Base-by-base conservation (phyloP, 2,329 filamentous ascomycete species). In the Colletotrichum sp. region DNA sequence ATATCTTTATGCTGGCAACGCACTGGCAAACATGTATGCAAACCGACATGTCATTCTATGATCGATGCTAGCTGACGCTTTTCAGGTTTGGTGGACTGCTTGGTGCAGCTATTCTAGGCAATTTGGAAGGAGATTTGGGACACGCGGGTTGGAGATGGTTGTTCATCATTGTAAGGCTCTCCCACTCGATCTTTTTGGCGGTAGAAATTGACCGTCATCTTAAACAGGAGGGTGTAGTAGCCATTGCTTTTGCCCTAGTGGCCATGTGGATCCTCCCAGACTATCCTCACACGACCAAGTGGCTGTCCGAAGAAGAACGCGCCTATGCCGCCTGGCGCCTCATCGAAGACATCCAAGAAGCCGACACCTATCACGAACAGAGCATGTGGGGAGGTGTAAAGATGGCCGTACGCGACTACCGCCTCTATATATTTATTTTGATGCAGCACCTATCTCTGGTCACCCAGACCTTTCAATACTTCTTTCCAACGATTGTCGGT, bases 401-500 rank as follows among this genome's bases (percentile, higher is more conserved):
- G 77, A 77, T 90, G 74, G 87, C 88, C 0, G 81, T 90, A 21
- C 83, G 81, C 7, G 89, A 91, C 78, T 87, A 86, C 7, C 85
- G 88, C 3, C 82, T 91, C 0, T 91, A 90, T 76, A 76, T 91
- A 2, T 91, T 92, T 68, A 85, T 90, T 3, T 82, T 91, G 26
- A 82, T 92, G 4, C 89, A 92, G 79, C 90, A 91, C 72, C 79
- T 86, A n/a, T 88, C 85, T 36, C 77, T 91, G 18, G 82, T 90
- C 2, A 86, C 87, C 0, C 89, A 91, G 79, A 90, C 88, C 2
- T 92, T 93, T 79, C 90, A 92, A 61, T 93, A 93, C 80, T 93
- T 93, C 84, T 93, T 93, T 82, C 92, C 92, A 0, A 90, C 88
- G 0, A 92, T 94, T 55, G 90, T 93, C 2, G 87, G 90, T 59